Evolutionary conservation across 345 rosid genomes (phyloP).

Genomic region (Nephelium lappaceum): DNA sequence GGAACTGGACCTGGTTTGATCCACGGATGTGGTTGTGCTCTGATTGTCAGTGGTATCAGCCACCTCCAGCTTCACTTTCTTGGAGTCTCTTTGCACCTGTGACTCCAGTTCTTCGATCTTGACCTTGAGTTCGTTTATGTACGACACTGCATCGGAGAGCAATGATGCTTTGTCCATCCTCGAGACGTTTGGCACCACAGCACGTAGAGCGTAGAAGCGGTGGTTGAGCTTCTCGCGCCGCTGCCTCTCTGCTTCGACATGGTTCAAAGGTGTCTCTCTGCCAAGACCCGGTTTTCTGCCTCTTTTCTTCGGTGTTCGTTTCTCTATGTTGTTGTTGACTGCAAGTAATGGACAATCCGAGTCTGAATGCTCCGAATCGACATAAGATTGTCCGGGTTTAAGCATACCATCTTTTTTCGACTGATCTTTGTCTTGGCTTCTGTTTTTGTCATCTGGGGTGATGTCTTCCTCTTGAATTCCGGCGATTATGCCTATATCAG

Average conservation of each 20-base stretch:
- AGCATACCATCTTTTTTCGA: not conserved
- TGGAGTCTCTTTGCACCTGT: constrained; percentile 34
- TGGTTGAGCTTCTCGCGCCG: constrained; percentile 90
- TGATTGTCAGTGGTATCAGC: constrained; percentile 47
- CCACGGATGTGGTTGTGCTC: constrained; percentile 57
- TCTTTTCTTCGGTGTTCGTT: constrained; percentile 45
- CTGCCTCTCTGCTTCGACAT: constrained; percentile 85
- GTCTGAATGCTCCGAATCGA: constrained; percentile 64
- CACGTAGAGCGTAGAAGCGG: constrained; percentile 74
- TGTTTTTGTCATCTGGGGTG: constrained; percentile 14
- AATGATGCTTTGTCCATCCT: constrained; percentile 85
- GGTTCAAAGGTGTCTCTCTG: constrained; percentile 51
- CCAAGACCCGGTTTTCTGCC: constrained; percentile 53
- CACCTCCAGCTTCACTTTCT: constrained; percentile 50
- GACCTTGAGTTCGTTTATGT: constrained; percentile 63
- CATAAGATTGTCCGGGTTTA: constrained; percentile 24
- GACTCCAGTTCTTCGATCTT: constrained; percentile 51
- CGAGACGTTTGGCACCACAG: constrained; percentile 83
- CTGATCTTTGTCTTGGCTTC: not conserved
- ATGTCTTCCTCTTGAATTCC: constrained; percentile 50
- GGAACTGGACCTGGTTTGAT: constrained; percentile 32
- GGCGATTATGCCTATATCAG: constrained; percentile 60
- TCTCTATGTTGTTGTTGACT: constrained; percentile 17
- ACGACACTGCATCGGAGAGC: constrained; percentile 64
- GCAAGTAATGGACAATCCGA: constrained; percentile 45